phyloP scores from a whole-genome alignment of 2,329 filamentous ascomycete species.

The Fusarium acutatum region DNA sequence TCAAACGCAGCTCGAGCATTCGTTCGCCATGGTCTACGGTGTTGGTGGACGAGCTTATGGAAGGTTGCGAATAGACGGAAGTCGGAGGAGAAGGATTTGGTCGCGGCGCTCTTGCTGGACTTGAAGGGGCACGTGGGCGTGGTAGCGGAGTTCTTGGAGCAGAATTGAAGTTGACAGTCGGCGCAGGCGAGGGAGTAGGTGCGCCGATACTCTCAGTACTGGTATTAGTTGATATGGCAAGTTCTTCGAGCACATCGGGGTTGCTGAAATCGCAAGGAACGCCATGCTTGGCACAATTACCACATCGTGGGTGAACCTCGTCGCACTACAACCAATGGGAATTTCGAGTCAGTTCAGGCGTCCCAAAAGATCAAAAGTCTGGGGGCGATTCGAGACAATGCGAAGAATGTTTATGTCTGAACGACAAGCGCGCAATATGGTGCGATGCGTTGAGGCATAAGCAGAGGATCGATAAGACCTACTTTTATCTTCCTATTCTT shows the following conservation, averaged over 20 bases:
- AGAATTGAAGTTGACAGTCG: slow-evolving; percentile 28
- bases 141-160: slow-evolving; percentile 38
- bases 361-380: neutral
- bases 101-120: slow-evolving; percentile 27
- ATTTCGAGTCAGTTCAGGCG: slow-evolving; percentile 21
- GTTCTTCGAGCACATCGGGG: slow-evolving; percentile 56
- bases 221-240: slow-evolving; percentile 51
- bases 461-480: slow-evolving; percentile 23
- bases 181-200: slow-evolving; percentile 36
- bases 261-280: slow-evolving; percentile 72
- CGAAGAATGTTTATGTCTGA: neutral
- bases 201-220: slow-evolving; percentile 38
- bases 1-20: slow-evolving; percentile 67
- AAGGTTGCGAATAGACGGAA: slow-evolving; percentile 46
- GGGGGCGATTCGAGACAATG: neutral
- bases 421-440: neutral
- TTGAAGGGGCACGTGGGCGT: slow-evolving; percentile 34
- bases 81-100: slow-evolving; percentile 43
- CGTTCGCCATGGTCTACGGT: slow-evolving; percentile 53
- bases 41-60: slow-evolving; percentile 39
- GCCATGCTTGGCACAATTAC: slow-evolving; percentile 73
- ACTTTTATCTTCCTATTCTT: slow-evolving; percentile 77
- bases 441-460: slow-evolving; percentile 13
- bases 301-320: slow-evolving; percentile 70
- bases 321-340: slow-evolving; percentile 60